A percentile compares a stretch with the other conserved stretches of the same genome.
These are phyloP conservation scores for Mucor mucedo DNA, from an alignment of 371 early-diverging fungal species.

Conservation along the genomic window DNA sequence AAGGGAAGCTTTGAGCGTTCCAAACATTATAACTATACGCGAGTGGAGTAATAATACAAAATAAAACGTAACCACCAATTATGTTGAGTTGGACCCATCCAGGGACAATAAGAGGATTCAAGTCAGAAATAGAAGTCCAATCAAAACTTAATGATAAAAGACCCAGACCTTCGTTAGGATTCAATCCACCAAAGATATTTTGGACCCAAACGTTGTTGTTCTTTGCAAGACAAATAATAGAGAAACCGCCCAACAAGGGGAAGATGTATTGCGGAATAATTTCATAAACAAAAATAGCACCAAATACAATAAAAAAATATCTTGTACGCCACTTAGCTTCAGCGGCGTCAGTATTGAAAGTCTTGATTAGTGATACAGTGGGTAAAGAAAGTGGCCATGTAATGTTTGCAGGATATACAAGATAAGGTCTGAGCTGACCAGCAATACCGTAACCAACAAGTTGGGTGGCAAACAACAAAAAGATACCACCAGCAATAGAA, in stretches of 20 bases:
- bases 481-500: slow-evolving; percentile 47
- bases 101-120: slow-evolving; percentile 73
- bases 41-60: slow-evolving; percentile 45
- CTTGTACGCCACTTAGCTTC: slow-evolving; percentile 67
- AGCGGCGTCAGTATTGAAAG: slow-evolving; percentile 66
- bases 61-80: slow-evolving; percentile 34
- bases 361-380: slow-evolving; percentile 73
- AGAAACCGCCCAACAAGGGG: slow-evolving; percentile 55
- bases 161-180: slow-evolving; percentile 56
- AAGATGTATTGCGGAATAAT: slow-evolving; percentile 56
- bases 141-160: slow-evolving; percentile 56
- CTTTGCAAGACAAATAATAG: slow-evolving; percentile 51
- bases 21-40: slow-evolving; percentile 48
- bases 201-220: slow-evolving; percentile 54
- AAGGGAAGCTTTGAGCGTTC: slow-evolving; percentile 53
- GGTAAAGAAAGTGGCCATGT: slow-evolving; percentile 87
- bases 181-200: slow-evolving; percentile 53
- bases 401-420: slow-evolving; percentile 86
- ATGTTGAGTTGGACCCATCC: slow-evolving; percentile 56
- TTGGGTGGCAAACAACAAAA: slow-evolving; percentile 69
- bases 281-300: slow-evolving; percentile 46
- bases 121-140: slow-evolving; percentile 52
- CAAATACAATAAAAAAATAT: slow-evolving; percentile 57
- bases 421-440: slow-evolving; percentile 44
- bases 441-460: slow-evolving; percentile 84